phyloP scores from a whole-genome alignment of 306 rosid species.

The Quercus cerris region DNA sequence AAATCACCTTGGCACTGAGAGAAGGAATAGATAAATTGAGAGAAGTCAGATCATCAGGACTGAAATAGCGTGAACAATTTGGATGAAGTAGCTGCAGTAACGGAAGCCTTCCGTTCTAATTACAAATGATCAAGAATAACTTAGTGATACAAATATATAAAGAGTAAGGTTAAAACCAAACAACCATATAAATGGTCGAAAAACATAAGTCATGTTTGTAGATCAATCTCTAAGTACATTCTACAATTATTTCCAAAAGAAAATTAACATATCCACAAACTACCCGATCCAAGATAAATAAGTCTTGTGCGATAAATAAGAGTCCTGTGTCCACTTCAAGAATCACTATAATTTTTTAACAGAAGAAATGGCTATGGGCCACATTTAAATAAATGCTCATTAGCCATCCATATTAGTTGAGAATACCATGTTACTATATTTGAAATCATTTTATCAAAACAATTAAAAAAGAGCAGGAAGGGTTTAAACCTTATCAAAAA shows the following conservation, averaged over 20 bases:
- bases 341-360: neutral
- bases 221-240: neutral
- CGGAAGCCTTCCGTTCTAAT: conserved; percentile 77
- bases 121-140: conserved; percentile 11
- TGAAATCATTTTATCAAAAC: neutral
- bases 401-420: neutral
- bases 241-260: neutral
- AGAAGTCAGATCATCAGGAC: conserved; percentile 75
- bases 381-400: neutral
- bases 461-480: conserved; percentile 7
- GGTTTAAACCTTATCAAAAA: conserved; percentile 68
- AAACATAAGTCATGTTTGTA: neutral
- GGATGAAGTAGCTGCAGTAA: conserved; percentile 83
- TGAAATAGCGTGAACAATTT: conserved; percentile 74
- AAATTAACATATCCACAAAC: neutral
- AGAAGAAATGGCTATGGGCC: neutral
- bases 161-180: conserved; percentile 5
- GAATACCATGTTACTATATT: neutral
- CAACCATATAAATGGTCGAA: neutral
- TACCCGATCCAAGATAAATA: neutral
- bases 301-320: neutral
- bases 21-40: conserved; percentile 71
- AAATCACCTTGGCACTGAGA: conserved; percentile 64
- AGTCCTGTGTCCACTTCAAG: neutral
- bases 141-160: conserved; percentile 1